These are phyloP conservation scores for Dictyostelium firmibasis DNA, from an alignment of 78 protist genomes.

Conservation along the genomic window DNA sequence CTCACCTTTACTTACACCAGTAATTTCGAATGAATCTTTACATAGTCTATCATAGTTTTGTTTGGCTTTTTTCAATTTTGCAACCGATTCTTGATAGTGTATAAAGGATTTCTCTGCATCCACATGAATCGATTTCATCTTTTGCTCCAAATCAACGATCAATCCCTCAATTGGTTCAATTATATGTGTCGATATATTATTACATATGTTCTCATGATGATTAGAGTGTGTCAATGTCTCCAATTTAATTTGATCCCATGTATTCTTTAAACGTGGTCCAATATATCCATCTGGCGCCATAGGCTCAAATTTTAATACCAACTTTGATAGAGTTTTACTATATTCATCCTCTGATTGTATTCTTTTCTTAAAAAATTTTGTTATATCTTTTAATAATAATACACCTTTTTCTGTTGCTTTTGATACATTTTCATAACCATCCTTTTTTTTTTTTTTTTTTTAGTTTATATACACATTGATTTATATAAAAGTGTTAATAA, in stretches of 20 bases:
- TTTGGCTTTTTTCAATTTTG: conserved; percentile 18
- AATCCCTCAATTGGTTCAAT: conserved; percentile 39
- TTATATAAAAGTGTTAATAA: no score
- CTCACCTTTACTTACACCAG: conserved; percentile 22
- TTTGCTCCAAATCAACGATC: conserved; percentile 37
- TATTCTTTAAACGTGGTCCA: conserved; percentile 26
- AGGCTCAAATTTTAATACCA: conserved; percentile 57
- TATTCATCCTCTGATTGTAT: conserved; percentile 60
- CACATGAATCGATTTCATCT: neutral
- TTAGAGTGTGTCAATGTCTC: conserved; percentile 21
- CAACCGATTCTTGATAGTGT: conserved; percentile 3
- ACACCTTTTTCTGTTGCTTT: conserved; percentile 65
- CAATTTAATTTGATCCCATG: conserved; percentile 49
- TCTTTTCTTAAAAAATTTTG: conserved; percentile 46
- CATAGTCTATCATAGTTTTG: conserved; percentile 21
- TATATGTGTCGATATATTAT: conserved; percentile 20
- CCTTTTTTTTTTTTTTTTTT: neutral
- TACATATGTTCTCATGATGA: conserved; percentile 40
- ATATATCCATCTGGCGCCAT: conserved; percentile 26
- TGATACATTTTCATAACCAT: conserved; percentile 54
- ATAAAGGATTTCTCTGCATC: neutral
- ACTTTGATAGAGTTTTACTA: neutral
- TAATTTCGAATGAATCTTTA: conserved; percentile 18
- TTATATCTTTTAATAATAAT: conserved; percentile 28
- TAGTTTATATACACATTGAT: no score